Evolutionary conservation across 2,329 filamentous ascomycete genomes (phyloP).

Genomic region (Trichophyton mentagrophytes): DNA sequence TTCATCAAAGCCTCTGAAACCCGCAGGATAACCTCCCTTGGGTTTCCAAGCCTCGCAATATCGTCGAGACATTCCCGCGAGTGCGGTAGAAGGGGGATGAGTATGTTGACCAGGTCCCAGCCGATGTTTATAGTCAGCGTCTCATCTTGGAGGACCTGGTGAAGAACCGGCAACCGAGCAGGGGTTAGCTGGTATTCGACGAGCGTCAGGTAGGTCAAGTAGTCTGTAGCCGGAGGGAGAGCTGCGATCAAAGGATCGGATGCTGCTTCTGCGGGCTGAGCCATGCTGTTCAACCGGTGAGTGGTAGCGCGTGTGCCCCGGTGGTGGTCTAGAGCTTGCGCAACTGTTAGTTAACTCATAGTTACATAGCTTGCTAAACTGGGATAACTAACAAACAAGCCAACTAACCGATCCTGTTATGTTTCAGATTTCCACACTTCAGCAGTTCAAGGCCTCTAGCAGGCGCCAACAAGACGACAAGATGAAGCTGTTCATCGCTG

Average conservation of each 20-base stretch:
- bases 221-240: constrained; percentile 49
- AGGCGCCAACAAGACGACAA: no score
- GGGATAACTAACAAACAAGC: no score
- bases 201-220: constrained; percentile 53
- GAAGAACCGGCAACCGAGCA: constrained; percentile 45
- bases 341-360: background rate
- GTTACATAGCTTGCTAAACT: background rate
- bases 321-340: no score
- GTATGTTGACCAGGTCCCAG: constrained; percentile 52
- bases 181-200: constrained; percentile 51
- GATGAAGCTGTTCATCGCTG: no score
- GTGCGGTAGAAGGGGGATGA: constrained; percentile 47
- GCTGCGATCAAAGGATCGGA: constrained; percentile 44
- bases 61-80: constrained; percentile 49
- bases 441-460: background rate
- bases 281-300: constrained; percentile 13
- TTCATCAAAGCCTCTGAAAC: constrained; percentile 49
- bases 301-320: background rate
- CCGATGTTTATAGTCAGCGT: constrained; percentile 51
- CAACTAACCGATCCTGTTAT: background rate
- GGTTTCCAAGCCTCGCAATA: constrained; percentile 50
- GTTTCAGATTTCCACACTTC: background rate
- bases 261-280: constrained; percentile 19
- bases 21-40: constrained; percentile 51
- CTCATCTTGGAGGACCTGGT: constrained; percentile 48